Conservation (phyloP, 768 basidiomycete species). For the Tricholoma sp. region DNA sequence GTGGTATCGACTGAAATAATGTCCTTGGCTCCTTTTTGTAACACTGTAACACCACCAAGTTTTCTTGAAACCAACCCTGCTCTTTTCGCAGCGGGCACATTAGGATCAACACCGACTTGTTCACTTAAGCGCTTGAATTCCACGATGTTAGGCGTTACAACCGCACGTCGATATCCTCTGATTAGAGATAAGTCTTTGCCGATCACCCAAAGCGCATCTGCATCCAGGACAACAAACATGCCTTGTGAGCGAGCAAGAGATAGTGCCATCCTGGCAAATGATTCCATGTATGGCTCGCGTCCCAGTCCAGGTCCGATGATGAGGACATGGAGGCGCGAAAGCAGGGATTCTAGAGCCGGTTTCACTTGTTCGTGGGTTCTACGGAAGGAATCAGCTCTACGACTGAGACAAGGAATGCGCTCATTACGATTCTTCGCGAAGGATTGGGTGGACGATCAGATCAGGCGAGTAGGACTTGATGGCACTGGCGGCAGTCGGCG, state of each 20-base stretch:
- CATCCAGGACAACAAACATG: constrained; percentile 92
- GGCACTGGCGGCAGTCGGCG: constrained; percentile 83
- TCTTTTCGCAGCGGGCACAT: constrained; percentile 44
- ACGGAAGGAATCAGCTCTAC: background rate
- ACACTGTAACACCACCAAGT: constrained; percentile 83
- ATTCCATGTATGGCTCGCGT: constrained; percentile 86
- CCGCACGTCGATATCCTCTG: constrained; percentile 78
- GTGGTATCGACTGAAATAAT: constrained; percentile 76
- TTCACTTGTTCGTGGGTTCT: constrained; percentile 48
- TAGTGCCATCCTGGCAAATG: constrained; percentile 72
- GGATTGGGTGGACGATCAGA: constrained; percentile 93
- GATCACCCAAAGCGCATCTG: constrained; percentile 84
- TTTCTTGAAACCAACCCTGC: constrained; percentile 67
- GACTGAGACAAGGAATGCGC: background rate
- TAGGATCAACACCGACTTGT: constrained; percentile 56
- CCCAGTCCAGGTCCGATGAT: constrained; percentile 94
- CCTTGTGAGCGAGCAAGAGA: constrained; percentile 63
- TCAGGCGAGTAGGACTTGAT: constrained; percentile 98
- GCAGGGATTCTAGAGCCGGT: constrained; percentile 55
- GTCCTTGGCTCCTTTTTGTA: constrained; percentile 84
- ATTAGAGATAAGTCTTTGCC: constrained; percentile 71
- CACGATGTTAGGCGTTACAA: constrained; percentile 91
- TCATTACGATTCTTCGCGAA: constrained; percentile 60
- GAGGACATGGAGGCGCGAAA: constrained; percentile 86
- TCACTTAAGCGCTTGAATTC: constrained; percentile 88